These are phyloP conservation scores for Rhizophora mangle DNA, from an alignment of 345 rosid genomes.

Conservation along the genomic window DNA sequence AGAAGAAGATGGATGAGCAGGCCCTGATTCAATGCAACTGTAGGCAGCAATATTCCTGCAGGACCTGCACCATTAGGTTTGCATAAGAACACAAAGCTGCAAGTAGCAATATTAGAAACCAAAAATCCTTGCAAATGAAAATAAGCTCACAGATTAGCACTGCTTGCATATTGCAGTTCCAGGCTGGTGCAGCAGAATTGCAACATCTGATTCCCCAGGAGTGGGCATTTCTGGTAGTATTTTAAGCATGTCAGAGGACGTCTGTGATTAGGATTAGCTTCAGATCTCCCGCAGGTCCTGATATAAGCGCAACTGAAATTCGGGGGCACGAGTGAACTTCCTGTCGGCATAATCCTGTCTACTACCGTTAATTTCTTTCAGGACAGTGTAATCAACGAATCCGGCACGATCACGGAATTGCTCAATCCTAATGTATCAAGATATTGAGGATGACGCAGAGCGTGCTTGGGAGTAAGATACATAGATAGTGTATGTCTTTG, in stretches of 20 bases:
- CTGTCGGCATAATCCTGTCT: not conserved
- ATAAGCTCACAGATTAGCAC: not conserved
- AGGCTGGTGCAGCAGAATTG: not conserved
- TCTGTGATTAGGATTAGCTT: not conserved
- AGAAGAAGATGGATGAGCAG: conserved; percentile 17
- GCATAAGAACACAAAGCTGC: not conserved
- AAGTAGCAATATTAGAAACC: no score
- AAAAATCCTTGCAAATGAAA: no score
- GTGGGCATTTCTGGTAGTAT: not conserved
- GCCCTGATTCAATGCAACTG: conserved; percentile 24
- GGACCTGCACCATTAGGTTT: not conserved
- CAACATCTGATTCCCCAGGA: conserved; percentile 3
- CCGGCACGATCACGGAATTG: no score
- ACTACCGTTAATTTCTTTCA: not conserved
- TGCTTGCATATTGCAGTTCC: not conserved
- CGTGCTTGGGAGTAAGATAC: not conserved
- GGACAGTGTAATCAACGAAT: no score
- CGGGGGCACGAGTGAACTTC: not conserved
- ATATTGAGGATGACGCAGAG: not conserved
- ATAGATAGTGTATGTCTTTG: no score
- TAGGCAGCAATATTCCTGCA: conserved; percentile 28
- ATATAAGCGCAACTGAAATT: no score
- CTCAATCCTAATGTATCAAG: not conserved
- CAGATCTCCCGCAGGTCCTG: no score
- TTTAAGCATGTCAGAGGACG: not conserved